Evolutionary conservation across 2,329 filamentous ascomycete genomes (phyloP).

Genomic region (Alternaria alternata): DNA sequence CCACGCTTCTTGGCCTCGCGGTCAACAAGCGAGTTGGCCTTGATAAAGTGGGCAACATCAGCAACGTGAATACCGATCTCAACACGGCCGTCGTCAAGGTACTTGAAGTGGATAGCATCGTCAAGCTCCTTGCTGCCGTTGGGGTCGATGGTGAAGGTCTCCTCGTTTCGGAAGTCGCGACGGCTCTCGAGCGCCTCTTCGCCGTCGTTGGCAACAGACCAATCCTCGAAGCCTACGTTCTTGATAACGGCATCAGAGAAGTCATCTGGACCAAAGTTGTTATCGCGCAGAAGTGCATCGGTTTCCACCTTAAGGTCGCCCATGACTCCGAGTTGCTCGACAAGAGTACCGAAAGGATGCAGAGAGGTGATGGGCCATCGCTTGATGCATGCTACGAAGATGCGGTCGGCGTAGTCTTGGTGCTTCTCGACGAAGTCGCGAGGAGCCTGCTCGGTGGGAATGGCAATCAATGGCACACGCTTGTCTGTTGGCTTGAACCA

Average conservation of each 20-base stretch:
- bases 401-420: conserved; percentile 95
- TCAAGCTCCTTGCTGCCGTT: conserved; percentile 88
- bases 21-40: conserved; percentile 92
- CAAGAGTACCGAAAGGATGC: conserved; percentile 95
- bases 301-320: conserved; percentile 97
- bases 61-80: conserved; percentile 96
- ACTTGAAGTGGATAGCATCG: conserved; percentile 91
- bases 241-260: conserved; percentile 96
- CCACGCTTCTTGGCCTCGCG: conserved; percentile 98
- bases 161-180: conserved; percentile 88
- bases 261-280: conserved; percentile 97
- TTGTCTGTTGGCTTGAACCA: conserved; percentile 99
- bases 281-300: conserved; percentile 93
- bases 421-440: conserved; percentile 99
- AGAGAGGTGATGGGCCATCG: conserved; percentile 99
- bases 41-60: conserved; percentile 96
- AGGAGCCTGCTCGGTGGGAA: conserved; percentile 96
- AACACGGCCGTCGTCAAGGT: conserved; percentile 80
- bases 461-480: conserved; percentile 96
- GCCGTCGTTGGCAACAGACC: conserved; percentile 85
- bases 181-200: conserved; percentile 76
- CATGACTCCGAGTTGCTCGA: conserved; percentile 97
- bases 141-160: conserved; percentile 90
- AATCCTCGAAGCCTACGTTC: conserved; percentile 90
- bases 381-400: conserved; percentile 99